Evolutionary conservation across 2,329 filamentous ascomycete species (phyloP).

Genomic region (Tricladium varicosporioides): DNA sequence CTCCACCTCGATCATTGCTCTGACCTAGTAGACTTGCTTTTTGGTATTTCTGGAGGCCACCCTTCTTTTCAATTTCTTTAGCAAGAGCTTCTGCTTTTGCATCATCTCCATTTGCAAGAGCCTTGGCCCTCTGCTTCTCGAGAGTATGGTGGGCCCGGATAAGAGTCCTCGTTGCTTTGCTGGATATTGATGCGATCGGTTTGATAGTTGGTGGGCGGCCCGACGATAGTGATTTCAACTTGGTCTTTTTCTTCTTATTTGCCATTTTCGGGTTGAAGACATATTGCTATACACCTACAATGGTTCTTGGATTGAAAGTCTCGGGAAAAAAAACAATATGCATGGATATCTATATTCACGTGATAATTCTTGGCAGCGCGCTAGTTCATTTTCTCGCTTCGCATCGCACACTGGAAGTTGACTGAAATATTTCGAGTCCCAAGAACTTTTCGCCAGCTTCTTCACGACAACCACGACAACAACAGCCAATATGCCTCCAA

Average conservation of each 20-base stretch:
- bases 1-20: conserved; percentile 62
- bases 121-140: conserved; percentile 60
- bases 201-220: conserved; percentile 55
- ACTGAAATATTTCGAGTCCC: conserved; percentile 10
- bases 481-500: conserved; percentile 32
- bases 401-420: not conserved
- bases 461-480: conserved; percentile 15
- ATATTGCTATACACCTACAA: not conserved
- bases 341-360: not conserved
- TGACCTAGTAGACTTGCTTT: conserved; percentile 68
- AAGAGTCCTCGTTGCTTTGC: conserved; percentile 60
- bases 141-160: conserved; percentile 66
- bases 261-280: conserved; percentile 40
- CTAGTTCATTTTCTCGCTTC: not conserved
- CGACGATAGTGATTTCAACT: conserved; percentile 46
- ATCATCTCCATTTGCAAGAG: conserved; percentile 52
- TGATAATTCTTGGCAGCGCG: not conserved
- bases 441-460: conserved; percentile 15
- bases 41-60: conserved; percentile 63
- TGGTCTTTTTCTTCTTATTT: conserved; percentile 41
- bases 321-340: not conserved
- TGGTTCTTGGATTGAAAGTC: no score
- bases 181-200: conserved; percentile 56
- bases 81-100: conserved; percentile 45
- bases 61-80: conserved; percentile 54